These are phyloP conservation scores for Rheum nobile DNA, from an alignment of 148 eudicot genomes.

Conservation along the genomic window DNA sequence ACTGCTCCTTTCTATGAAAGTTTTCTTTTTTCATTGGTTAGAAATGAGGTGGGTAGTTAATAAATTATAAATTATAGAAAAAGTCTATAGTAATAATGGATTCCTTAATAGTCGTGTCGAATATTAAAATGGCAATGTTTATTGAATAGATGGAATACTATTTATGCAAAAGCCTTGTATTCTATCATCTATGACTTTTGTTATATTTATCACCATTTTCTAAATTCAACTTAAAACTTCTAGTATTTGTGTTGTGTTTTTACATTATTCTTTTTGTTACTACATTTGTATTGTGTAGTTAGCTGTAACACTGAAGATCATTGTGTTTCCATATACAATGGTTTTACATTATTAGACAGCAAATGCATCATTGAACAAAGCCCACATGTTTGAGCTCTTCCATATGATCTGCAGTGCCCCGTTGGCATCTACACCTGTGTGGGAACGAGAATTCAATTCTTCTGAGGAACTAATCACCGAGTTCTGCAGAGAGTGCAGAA, in stretches of 20 bases:
- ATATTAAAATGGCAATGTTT: too few species aligned
- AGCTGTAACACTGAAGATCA: background rate
- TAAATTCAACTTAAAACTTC: background rate
- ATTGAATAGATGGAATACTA: too few species aligned
- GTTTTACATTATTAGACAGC: slow-evolving; percentile 11
- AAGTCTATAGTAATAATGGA: too few species aligned
- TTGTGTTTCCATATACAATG: background rate
- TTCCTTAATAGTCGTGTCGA: too few species aligned
- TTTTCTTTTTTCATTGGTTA: too few species aligned
- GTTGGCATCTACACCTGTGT: slow-evolving; percentile 80
- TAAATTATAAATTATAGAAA: too few species aligned
- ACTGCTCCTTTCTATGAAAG: too few species aligned
- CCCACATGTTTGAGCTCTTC: slow-evolving; percentile 7
- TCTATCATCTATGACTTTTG: background rate
- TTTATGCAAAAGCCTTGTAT: background rate
- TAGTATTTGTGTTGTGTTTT: background rate
- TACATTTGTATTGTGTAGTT: background rate
- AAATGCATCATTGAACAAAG: background rate
- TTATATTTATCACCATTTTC: background rate
- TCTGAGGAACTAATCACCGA: slow-evolving; percentile 94
- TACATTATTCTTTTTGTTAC: background rate
- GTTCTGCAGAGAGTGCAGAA: slow-evolving; percentile 97
- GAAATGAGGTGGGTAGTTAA: too few species aligned
- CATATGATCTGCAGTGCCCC: slow-evolving; percentile 65
- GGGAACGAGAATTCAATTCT: slow-evolving; percentile 86